Evolutionary conservation across 2,329 filamentous ascomycete species (phyloP), one percentile per base, ranked within the genome.

Genomic region (Exserohilum turcica): DNA sequence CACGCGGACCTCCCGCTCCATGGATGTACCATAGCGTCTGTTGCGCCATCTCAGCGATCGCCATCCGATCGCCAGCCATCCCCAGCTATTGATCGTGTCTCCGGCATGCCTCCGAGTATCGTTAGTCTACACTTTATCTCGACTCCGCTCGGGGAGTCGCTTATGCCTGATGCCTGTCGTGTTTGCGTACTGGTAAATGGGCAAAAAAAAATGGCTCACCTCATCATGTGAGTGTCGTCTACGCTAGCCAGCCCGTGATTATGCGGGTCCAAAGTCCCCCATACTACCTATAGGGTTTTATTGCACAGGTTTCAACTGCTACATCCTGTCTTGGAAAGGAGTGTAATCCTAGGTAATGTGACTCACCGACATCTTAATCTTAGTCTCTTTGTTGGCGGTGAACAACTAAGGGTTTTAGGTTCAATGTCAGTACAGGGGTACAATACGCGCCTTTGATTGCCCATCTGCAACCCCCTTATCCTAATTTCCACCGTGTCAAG

Each of bases 81-180:
- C 36, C 47, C 47, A 38, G 47, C 40, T 24, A 42, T 42, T 31
- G 36, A 40, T 31, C 18, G n/a, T 12, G 39, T 49, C 21, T 31
- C 29, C 28, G 32, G 31, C 37, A 27, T 48, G 10, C 18, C 37
- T 48, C 32, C 38, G 12, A 13, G 24, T 24, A 19, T 36, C n/a
- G 6, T 24, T 59, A 52, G 54, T 35, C 27, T 28, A 18, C 37
- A 55, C 51, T 49, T 32, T 57, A 57, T 57, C 33, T 52, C 9
- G 10, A 57, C 57, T 43, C 29, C 40, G 32, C 9, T 31, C 38
- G 21, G 12, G 31, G 24, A 37, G 6, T 21, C 29, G 15, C 32
- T 21, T 19, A 37, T 16, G 15, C 37, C 21, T 28, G 6, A 9
- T 39, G 37, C 37, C 27, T 39, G 37, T 10, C 31, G 13, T 21